Evolutionary conservation across 495 filamentous ascomycete species (phyloP), one percentile per base, ranked within the genome.

Genomic region (Astrothelium subdiscretum): DNA sequence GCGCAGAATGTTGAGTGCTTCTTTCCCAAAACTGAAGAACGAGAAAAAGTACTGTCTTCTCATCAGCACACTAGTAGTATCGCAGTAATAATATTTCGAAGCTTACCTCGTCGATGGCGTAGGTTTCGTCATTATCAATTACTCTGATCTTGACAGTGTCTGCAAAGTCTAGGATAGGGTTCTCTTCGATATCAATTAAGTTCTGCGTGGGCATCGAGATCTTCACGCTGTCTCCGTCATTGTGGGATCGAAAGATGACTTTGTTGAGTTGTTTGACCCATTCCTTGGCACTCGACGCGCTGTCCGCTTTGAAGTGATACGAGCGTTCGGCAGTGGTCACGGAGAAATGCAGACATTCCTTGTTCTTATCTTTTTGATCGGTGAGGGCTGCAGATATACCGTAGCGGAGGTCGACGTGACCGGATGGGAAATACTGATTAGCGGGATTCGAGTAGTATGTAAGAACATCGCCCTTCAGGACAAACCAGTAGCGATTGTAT

Each of bases 191-290:
- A 67, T 96, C 92, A 61, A 97, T 87, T 18, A 97, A 81, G 67
- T 92, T 95, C 52, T 86, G 83, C 22, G 95, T 86, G 6, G 92
- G 92, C 20, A 97, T 79, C 2, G 87, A 92, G 22, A 98, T 92
- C 76, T 98, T 98, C 70, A 98, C 89, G 69, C 92, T 96, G 68
- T 97, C 92, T 8, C 94, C 92, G 58, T 96, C 95, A 68, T 98
- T 98, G 73, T 92, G 91, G 0, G 91, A 91, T 58, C 92, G 82
- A 68, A 97, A 97, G 48, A 98, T 97, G 62, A 96, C 91, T 60
- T 92, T 88, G 66, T 96, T 94, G 26, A 98, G 77, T 42, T 89
- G 82, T 72, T 94, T 95, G 43, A 97, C 92, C 94, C 94, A 98
- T 79, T 97, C 95, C 70, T 91, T 96, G 5, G 94, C 94, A 73